Percentiles rank a stretch among this genome's conserved stretches.
phyloP scores from a whole-genome alignment of 352 stramenopile species.

The Phytopythium helicoides region DNA sequence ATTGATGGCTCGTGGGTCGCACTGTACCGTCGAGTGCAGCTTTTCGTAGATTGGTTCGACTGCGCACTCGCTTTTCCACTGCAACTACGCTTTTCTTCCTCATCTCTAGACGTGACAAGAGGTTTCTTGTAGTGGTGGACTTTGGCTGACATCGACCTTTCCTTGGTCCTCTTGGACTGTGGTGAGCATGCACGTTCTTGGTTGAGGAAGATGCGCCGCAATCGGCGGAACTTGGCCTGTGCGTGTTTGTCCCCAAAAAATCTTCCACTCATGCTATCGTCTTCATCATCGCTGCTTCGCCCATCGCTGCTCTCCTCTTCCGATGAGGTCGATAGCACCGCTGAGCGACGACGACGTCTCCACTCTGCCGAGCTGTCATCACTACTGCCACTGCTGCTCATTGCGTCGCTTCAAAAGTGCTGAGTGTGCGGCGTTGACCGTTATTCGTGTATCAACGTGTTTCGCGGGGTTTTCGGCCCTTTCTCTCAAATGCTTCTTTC shows the following conservation, averaged over 20 bases:
- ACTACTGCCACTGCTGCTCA: too few relatives aligned
- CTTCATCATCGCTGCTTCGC: slow-evolving; percentile 2
- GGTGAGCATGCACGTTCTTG: slow-evolving; percentile 4
- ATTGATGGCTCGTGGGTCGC: too few relatives aligned
- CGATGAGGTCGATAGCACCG: too few relatives aligned
- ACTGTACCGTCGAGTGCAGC: too few relatives aligned
- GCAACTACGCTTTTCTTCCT: too few relatives aligned
- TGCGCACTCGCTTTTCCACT: too few relatives aligned
- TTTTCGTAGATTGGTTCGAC: too few relatives aligned
- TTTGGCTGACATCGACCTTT: too few relatives aligned
- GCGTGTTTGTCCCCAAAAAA: slow-evolving; percentile 27
- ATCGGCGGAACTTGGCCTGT: slow-evolving; percentile 44
- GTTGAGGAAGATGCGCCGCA: slow-evolving; percentile 72
- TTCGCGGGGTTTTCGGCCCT: background rate
- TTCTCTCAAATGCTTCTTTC: too few relatives aligned
- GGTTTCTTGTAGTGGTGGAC: background rate
- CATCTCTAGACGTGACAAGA: too few relatives aligned
- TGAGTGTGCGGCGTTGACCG: background rate
- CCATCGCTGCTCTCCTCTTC: background rate
- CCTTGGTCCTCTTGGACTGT: slow-evolving; percentile 3
- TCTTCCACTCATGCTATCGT: slow-evolving; percentile 14
- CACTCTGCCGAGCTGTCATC: too few relatives aligned
- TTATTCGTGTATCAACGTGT: background rate
- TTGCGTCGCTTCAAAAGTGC: background rate
- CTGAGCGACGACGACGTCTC: too few relatives aligned